These are phyloP conservation scores for Xylaria arbuscula DNA, from an alignment of 2,329 filamentous ascomycete species.

Conservation along the genomic window DNA sequence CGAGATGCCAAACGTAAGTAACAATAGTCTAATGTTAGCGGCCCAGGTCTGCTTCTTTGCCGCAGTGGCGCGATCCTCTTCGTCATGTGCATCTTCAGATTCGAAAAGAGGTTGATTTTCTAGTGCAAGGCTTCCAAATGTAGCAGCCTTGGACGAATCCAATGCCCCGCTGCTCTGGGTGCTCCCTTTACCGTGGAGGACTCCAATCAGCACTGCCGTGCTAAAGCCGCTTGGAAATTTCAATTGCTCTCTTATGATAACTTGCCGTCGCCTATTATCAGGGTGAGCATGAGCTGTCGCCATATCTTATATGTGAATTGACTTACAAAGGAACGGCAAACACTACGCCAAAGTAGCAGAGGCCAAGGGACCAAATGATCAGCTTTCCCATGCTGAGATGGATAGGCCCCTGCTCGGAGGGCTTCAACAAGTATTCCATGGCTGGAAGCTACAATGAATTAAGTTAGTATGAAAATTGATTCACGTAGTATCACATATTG, in stretches of 20 bases:
- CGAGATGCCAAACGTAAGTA: slow-evolving; percentile 68
- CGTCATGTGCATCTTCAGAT: slow-evolving; percentile 38
- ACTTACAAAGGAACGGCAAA: slow-evolving; percentile 87
- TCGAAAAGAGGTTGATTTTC: slow-evolving; percentile 49
- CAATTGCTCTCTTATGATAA: slow-evolving; percentile 91
- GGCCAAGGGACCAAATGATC: slow-evolving; percentile 88
- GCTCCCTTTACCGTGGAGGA: slow-evolving; percentile 77
- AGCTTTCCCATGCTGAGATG: slow-evolving; percentile 78
- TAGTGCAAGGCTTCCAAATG: slow-evolving; percentile 50
- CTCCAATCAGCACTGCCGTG: slow-evolving; percentile 90
- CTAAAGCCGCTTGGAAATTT: slow-evolving; percentile 97
- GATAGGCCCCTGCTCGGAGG: slow-evolving; percentile 82
- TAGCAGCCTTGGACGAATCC: slow-evolving; percentile 48
- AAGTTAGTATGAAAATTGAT: slow-evolving; percentile 24
- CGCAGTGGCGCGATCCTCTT: slow-evolving; percentile 45
- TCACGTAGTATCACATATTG: neutral
- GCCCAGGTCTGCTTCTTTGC: slow-evolving; percentile 56
- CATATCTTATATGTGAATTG: neutral
- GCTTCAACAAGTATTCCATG: slow-evolving; percentile 83
- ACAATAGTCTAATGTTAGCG: slow-evolving; percentile 64
- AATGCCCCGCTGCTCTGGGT: slow-evolving; percentile 47
- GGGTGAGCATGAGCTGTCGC: slow-evolving; percentile 12
- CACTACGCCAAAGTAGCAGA: slow-evolving; percentile 96
- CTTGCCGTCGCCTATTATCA: slow-evolving; percentile 75
- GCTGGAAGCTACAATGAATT: slow-evolving; percentile 74